Conservation (phyloP, 2,329 filamentous ascomycete genomes). For the Trichophyton rubrum region DNA sequence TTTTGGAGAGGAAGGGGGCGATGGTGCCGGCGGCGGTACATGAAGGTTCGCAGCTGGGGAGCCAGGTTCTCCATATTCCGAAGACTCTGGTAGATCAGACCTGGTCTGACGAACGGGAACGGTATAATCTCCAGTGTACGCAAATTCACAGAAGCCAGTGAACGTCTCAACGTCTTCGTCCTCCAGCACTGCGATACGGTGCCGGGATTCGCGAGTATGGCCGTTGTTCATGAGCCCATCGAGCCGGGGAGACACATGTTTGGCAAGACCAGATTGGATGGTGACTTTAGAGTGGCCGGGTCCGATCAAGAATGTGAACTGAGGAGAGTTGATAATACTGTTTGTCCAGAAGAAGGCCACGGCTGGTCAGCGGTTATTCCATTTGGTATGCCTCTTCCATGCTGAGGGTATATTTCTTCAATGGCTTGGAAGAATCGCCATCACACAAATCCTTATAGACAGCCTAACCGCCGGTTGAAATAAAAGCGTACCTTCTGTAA, state of each 20-base stretch:
- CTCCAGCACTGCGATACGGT: slow-evolving; percentile 32
- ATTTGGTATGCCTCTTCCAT: not conserved
- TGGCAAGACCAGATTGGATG: slow-evolving; percentile 35
- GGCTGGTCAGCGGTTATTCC: slow-evolving; percentile 14
- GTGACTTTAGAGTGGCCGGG: slow-evolving; percentile 35
- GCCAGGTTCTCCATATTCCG: slow-evolving; percentile 4
- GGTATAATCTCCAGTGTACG: slow-evolving; percentile 38
- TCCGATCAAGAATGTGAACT: slow-evolving; percentile 37
- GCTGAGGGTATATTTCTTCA: not conserved
- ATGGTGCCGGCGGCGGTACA: slow-evolving; percentile 22
- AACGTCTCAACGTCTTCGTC: slow-evolving; percentile 40
- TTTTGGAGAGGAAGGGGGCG: slow-evolving; percentile 17
- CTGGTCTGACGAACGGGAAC: slow-evolving; percentile 20
- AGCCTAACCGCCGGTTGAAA: not conserved
- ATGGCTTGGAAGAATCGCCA: not conserved
- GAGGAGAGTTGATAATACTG: slow-evolving; percentile 34
- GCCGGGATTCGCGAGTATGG: slow-evolving; percentile 33
- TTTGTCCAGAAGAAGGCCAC: slow-evolving; percentile 11
- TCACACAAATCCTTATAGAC: not conserved
- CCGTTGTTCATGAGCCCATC: slow-evolving; percentile 36
- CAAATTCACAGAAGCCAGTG: slow-evolving; percentile 38
- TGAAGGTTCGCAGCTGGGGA: slow-evolving; percentile 9
- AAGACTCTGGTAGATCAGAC: not conserved
- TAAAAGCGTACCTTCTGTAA: slow-evolving; percentile 24
- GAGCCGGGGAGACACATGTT: slow-evolving; percentile 33